These are phyloP conservation scores for Nakazawaea anatomiae DNA, from an alignment of 805 yeast species.

Conservation along the genomic window DNA sequence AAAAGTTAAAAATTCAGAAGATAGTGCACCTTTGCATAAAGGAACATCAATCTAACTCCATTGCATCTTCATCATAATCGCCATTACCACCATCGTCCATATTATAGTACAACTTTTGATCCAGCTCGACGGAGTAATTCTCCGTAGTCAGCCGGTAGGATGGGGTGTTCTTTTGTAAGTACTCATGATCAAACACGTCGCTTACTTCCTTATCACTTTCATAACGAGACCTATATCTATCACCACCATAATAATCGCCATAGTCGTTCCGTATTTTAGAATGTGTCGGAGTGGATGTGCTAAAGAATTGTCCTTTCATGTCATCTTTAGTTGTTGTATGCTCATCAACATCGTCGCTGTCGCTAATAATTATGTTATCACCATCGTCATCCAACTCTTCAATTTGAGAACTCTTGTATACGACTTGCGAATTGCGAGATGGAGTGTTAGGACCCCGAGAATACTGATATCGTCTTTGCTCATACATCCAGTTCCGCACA, in stretches of 20 bases:
- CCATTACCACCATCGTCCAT: not conserved
- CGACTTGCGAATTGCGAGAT: not conserved
- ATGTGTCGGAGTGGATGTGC: slow-evolving; percentile 4
- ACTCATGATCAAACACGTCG: not conserved
- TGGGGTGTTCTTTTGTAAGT: too few species aligned
- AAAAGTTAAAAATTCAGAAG: too few species aligned
- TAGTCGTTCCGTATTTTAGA: slow-evolving; percentile 1
- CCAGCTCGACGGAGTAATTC: not conserved
- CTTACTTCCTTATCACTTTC: not conserved
- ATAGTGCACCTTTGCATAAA: not conserved
- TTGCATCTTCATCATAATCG: not conserved
- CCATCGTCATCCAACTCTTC: slow-evolving; percentile 15
- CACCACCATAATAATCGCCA: slow-evolving; percentile 8
- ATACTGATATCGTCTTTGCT: not conserved
- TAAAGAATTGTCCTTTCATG: not conserved
- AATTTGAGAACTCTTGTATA: slow-evolving; percentile 11
- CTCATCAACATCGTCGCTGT: not conserved
- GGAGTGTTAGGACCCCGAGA: not conserved
- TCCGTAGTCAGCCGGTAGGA: too few species aligned
- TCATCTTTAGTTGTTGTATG: not conserved
- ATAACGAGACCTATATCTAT: not conserved
- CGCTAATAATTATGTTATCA: slow-evolving; percentile 7
- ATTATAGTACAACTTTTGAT: not conserved
- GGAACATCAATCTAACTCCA: slow-evolving; percentile 2
- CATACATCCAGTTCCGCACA: slow-evolving; percentile 13